Evolutionary conservation across 1,284 basidiomycete genomes (phyloP), one percentile per base, ranked within the genome.

Genomic region (Heterobasidion parviporum): DNA sequence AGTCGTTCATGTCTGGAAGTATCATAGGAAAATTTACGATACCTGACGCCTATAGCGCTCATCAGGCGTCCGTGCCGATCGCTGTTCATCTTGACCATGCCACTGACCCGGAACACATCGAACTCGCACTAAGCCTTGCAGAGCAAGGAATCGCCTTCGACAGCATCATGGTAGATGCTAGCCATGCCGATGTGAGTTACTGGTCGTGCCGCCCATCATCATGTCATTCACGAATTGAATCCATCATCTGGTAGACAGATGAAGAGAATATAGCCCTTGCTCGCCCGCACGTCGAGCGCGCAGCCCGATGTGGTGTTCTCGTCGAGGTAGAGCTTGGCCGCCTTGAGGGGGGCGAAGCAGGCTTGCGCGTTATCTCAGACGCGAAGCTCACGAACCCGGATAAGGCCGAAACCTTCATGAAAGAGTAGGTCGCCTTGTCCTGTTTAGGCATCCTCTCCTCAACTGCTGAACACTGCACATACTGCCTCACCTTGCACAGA

Each of bases 101-200:
- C 6, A 77, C 75, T 8, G 74, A 78, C 55, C 69, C 70, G 0
- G 74, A 76, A 48, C 75, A 79, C 57, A 62, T 79, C 15, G 75
- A 79, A 59, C 71, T 77, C 32, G 76, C 74, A 0, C 63, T 79
- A 5, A 67, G 68, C 18, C 70, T 79, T 10, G 76, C 76, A 1
- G 75, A 78, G 57, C 65, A 75, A 55, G 76, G 76, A 6, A 76
- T 76, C 48, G 68, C 68, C 14, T 79, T 78, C 54, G 77, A 78
- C 57, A 77, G 74, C 59, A 78, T 78, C 62, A 78, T 78, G 76
- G 75, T 77, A 3, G 76, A 78, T 62, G 76, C 76, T 8, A 75
- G 73, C 56, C 76, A 79, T 57, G 76, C 77, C 12, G 75, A 78
- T 35, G 74, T 71, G 56, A 26, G 62, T n/a, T 41, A 6, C n/a